Base-by-base conservation (phyloP, 768 basidiomycete species). In the Naganishia randhawae region DNA sequence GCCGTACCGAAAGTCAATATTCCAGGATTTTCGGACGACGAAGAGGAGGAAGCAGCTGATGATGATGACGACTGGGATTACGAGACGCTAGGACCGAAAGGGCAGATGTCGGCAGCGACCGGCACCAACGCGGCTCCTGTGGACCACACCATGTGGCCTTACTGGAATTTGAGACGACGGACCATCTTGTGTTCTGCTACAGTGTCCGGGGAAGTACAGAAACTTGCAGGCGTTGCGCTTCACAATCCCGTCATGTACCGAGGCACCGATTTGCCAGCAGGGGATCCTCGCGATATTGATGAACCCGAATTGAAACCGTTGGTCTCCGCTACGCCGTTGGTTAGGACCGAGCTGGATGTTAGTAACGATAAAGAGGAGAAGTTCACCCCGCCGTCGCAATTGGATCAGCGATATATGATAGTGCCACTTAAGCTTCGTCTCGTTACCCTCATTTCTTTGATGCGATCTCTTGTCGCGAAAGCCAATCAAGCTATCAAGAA, bases 111-210 rank as follows among this genome's bases (percentile, higher is more conserved):
- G 7, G n/a, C 6, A 2, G 50, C 16, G 1, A 33, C 55, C 5
- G 25, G 6, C 8, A 11, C 31, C 54, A 35, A 11, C 33, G 11
- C 54, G 1, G 1, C 54, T 7, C 2, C 35, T 19, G 57, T 29
- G 10, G 50, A 51, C 19, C 65, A 48, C 50, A 79, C 76, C 73
- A 68, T 71, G 41, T 79, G 78, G 78, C 66, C 68, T 37, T 77
- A 76, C 62, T 81, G 79, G 79, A 57, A 63, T 7, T 55, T 73
- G 33, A 83, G 86, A 50, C 84, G 93, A 73, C 84, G 91, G 73
- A 95, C 93, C 2, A 83, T 99, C 27, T 85, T 99, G 5, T 99
- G 96, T 82, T 98, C 95, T 13, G 96, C 96, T 6, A 99, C 96
- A 1, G 92, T 98, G 35, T 85, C 89, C 52, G 93, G 95, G 72